A percentile compares a stretch with the other conserved stretches of the same genome.
Evolutionary conservation across 176 grass and related monocot genomes (phyloP).

Genomic region (Cymbopogon citratus): DNA sequence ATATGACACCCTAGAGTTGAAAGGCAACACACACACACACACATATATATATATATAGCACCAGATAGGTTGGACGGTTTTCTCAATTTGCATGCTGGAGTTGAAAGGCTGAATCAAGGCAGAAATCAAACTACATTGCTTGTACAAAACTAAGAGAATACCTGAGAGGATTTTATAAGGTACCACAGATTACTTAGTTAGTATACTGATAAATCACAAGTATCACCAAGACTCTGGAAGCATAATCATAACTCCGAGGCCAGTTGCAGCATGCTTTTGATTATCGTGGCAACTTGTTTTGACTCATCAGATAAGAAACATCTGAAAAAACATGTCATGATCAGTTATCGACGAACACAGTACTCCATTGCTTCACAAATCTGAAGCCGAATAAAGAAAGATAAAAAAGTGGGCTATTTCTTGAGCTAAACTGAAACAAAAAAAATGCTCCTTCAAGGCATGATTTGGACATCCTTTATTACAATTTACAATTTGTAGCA

Average conservation of each 20-base stretch:
- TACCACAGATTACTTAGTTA: no score
- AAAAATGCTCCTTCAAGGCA: no score
- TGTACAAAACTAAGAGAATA: background rate
- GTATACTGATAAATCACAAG: no score
- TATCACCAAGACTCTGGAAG: conserved; percentile 39
- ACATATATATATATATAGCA: background rate
- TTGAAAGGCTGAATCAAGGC: background rate
- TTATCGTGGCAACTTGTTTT: conserved; percentile 66
- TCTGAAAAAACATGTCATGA: conserved; percentile 35
- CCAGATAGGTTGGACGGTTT: background rate
- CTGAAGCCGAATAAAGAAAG: no score
- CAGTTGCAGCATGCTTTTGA: conserved; percentile 62
- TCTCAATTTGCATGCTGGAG: background rate
- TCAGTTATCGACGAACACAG: background rate
- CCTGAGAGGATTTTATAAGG: no score
- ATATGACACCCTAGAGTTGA: no score
- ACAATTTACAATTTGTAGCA: no score
- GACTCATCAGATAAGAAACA: conserved; percentile 80
- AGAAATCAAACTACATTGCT: background rate
- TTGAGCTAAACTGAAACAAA: no score
- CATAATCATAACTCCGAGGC: conserved; percentile 57
- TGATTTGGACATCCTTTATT: no score
- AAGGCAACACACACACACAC: background rate
- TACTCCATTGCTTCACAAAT: no score
- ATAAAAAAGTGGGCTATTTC: no score